Conservation (phyloP, 306 rosid genomes). For the Rubus idaeus region DNA sequence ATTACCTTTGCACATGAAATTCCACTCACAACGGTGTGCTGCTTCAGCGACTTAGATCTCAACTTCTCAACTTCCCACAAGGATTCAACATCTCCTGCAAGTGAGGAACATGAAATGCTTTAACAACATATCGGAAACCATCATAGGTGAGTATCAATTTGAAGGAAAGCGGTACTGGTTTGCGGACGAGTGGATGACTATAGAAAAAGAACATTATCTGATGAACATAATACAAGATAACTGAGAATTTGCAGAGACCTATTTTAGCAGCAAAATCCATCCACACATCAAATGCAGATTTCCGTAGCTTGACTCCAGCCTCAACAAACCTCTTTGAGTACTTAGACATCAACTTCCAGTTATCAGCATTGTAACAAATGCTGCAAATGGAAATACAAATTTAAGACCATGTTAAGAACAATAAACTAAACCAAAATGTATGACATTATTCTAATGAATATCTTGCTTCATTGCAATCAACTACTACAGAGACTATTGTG, state of each 20-base stretch:
- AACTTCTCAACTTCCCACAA: conserved; percentile 75
- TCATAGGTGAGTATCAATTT: not conserved
- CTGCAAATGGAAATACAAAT: conserved; percentile 48
- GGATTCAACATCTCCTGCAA: conserved; percentile 63
- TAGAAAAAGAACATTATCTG: not conserved
- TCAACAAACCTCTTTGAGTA: conserved; percentile 64
- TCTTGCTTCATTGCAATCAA: not conserved
- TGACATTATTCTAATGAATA: not conserved
- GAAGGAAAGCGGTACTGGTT: conserved; percentile 14
- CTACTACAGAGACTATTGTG: not conserved
- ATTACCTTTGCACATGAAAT: conserved; percentile 81
- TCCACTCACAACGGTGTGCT: conserved; percentile 64
- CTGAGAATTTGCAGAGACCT: conserved; percentile 38
- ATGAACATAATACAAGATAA: conserved; percentile 12
- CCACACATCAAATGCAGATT: conserved; percentile 66
- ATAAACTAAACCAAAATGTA: not conserved
- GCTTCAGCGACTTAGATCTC: conserved; percentile 66
- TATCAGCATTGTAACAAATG: conserved; percentile 68
- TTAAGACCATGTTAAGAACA: conserved; percentile 29
- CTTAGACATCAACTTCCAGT: conserved; percentile 70
- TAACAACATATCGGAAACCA: conserved; percentile 20
- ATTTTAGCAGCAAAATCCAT: conserved; percentile 77
- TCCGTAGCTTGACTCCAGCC: conserved; percentile 78
- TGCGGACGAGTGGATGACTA: not conserved
- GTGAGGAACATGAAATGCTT: conserved; percentile 27